Conservation (phyloP, 2,329 filamentous ascomycete genomes). For the Ceratocystis harringtonii region DNA sequence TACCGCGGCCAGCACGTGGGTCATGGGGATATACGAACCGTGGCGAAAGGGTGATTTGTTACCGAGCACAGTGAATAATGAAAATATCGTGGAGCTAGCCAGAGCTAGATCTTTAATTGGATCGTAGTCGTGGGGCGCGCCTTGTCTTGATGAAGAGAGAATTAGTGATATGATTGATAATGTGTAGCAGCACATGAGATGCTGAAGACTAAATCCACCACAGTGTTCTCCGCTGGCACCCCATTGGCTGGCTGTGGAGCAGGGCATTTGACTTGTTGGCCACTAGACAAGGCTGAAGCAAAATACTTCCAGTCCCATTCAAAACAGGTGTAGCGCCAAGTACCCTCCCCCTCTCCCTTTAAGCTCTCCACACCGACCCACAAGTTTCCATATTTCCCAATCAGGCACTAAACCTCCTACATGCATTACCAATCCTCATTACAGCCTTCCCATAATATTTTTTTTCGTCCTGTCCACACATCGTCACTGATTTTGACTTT, state of each 20-base stretch:
- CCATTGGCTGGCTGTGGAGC: too few relatives aligned
- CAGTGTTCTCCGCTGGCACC: neutral
- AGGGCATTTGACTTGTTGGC: too few relatives aligned
- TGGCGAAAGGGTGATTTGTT: neutral
- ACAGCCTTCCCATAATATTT: slow-evolving; percentile 16
- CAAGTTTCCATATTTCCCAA: neutral
- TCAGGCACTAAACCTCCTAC: slow-evolving; percentile 6
- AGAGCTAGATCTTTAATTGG: neutral
- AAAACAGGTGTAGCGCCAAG: neutral
- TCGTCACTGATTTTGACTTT: slow-evolving; percentile 7
- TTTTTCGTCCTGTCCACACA: slow-evolving; percentile 7
- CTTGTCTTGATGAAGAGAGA: too few relatives aligned
- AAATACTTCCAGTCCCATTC: neutral
- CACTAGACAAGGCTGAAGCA: slow-evolving; percentile 4
- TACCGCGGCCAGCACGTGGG: neutral
- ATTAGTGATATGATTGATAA: too few relatives aligned
- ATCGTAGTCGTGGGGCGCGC: too few relatives aligned
- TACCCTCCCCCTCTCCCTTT: neutral
- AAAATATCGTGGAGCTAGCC: neutral
- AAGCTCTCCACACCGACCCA: neutral
- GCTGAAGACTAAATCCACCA: neutral
- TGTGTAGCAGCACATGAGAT: too few relatives aligned
- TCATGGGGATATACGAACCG: neutral
- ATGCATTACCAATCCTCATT: slow-evolving; percentile 7
- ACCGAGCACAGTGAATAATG: neutral